Conservation (phyloP, 495 filamentous ascomycete species). For the Geoglossum glabrum region DNA sequence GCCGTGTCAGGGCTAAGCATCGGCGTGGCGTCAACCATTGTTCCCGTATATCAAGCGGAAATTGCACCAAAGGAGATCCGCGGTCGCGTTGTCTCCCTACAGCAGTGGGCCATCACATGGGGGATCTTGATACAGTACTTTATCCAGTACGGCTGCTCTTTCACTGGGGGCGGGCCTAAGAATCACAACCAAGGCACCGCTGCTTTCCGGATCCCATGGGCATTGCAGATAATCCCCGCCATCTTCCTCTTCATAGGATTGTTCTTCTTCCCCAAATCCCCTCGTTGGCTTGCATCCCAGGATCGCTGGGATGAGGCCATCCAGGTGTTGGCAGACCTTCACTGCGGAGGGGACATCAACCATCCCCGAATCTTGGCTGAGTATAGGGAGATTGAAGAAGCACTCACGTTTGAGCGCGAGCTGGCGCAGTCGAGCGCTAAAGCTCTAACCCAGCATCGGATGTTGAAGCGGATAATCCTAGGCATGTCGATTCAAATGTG, state of each 20-base stretch:
- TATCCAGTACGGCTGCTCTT: slow-evolving; percentile 50
- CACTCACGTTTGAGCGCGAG: slow-evolving; percentile 39
- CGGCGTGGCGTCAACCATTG: slow-evolving; percentile 53
- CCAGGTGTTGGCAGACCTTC: slow-evolving; percentile 39
- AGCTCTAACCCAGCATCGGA: slow-evolving; percentile 38
- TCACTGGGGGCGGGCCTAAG: slow-evolving; percentile 35
- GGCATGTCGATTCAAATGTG: slow-evolving; percentile 62
- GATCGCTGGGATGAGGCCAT: slow-evolving; percentile 60
- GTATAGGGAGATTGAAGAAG: slow-evolving; percentile 46
- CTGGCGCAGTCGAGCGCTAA: slow-evolving; percentile 33
- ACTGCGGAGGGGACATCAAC: slow-evolving; percentile 38
- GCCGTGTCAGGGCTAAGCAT: slow-evolving; percentile 53
- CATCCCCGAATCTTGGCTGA: slow-evolving; percentile 43
- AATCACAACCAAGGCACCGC: slow-evolving; percentile 34
- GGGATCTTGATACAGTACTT: slow-evolving; percentile 46
- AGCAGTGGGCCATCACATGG: slow-evolving; percentile 69
- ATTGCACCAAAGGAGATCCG: slow-evolving; percentile 61
- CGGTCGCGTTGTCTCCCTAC: slow-evolving; percentile 51
- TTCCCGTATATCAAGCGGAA: slow-evolving; percentile 65
- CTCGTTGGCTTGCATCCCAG: slow-evolving; percentile 54
- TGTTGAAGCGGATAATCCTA: slow-evolving; percentile 45
- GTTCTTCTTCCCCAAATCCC: slow-evolving; percentile 52
- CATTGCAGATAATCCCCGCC: slow-evolving; percentile 49
- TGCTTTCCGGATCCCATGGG: slow-evolving; percentile 59
- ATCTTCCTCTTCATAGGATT: slow-evolving; percentile 43